A percentile compares a stretch with the other conserved stretches of the same genome.
These are phyloP conservation scores for Penicillium paxilli DNA, from an alignment of 495 filamentous ascomycete genomes.

Conservation along the genomic window DNA sequence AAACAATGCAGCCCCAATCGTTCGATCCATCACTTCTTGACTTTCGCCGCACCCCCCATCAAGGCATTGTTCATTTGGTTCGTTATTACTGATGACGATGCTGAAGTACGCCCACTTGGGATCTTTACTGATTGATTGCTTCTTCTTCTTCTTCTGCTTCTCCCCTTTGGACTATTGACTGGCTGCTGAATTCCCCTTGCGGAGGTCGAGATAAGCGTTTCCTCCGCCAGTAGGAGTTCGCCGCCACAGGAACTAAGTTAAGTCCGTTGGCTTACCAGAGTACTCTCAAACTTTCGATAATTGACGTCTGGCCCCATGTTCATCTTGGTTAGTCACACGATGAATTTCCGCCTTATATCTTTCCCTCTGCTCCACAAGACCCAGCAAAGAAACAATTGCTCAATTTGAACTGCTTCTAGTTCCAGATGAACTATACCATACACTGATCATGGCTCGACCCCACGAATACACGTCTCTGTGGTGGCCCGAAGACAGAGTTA, in stretches of 20 bases:
- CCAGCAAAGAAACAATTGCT: background rate
- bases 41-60: slow-evolving; percentile 2
- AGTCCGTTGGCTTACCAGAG: background rate
- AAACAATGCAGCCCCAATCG: background rate
- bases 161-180: slow-evolving; percentile 21
- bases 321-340: background rate
- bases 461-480: slow-evolving; percentile 53
- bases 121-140: background rate
- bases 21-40: slow-evolving; percentile 16
- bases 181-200: slow-evolving; percentile 22
- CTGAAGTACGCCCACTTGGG: background rate
- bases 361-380: background rate
- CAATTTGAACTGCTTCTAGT: background rate
- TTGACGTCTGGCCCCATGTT: background rate
- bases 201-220: slow-evolving; percentile 35
- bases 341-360: background rate
- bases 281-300: slow-evolving; percentile 1
- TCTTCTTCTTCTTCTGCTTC: too few relatives aligned
- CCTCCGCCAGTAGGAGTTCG: slow-evolving; percentile 17
- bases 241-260: background rate
- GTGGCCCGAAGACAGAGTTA: slow-evolving; percentile 80
- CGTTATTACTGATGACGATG: background rate
- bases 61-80: background rate
- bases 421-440: slow-evolving; percentile 23
- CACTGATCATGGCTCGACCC: slow-evolving; percentile 26